These are phyloP conservation scores for Verbena officinalis DNA, from an alignment of 257 asterid genomes.

Conservation along the genomic window DNA sequence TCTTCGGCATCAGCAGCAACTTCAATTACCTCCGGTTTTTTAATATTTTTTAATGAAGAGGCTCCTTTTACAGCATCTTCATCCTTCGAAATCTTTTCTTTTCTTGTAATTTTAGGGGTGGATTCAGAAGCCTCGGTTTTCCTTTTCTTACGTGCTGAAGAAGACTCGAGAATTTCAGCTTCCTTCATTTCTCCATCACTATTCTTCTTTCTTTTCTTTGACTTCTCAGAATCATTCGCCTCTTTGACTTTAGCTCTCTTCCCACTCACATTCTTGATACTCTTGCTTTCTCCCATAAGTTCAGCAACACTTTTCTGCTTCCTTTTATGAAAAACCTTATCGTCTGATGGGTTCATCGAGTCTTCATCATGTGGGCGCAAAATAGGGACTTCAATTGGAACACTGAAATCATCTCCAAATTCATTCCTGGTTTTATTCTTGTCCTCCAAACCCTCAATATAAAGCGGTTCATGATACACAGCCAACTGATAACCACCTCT, in stretches of 20 bases:
- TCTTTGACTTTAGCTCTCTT: conserved; percentile 32
- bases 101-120: neutral
- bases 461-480: conserved; percentile 40
- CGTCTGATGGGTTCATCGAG: conserved; percentile 35
- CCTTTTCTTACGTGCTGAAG: conserved; percentile 42
- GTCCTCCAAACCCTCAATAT: conserved; percentile 76
- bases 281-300: conserved; percentile 50
- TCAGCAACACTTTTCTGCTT: conserved; percentile 83
- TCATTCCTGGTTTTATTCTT: conserved; percentile 26
- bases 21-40: conserved; percentile 31
- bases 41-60: conserved; percentile 18
- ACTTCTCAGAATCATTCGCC: conserved; percentile 29
- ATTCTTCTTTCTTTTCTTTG: conserved; percentile 35
- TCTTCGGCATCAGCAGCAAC: conserved; percentile 27
- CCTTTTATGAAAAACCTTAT: conserved; percentile 44
- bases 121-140: conserved; percentile 26
- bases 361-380: conserved; percentile 57
- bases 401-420: conserved; percentile 38
- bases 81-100: conserved; percentile 25
- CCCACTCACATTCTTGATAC: conserved; percentile 30
- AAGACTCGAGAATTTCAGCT: conserved; percentile 25
- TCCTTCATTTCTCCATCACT: conserved; percentile 32
- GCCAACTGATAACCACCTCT: conserved; percentile 49
- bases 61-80: conserved; percentile 27
- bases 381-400: conserved; percentile 52